Evolutionary conservation across 495 filamentous ascomycete genomes (phyloP).

Genomic region (Tuber magnatum): DNA sequence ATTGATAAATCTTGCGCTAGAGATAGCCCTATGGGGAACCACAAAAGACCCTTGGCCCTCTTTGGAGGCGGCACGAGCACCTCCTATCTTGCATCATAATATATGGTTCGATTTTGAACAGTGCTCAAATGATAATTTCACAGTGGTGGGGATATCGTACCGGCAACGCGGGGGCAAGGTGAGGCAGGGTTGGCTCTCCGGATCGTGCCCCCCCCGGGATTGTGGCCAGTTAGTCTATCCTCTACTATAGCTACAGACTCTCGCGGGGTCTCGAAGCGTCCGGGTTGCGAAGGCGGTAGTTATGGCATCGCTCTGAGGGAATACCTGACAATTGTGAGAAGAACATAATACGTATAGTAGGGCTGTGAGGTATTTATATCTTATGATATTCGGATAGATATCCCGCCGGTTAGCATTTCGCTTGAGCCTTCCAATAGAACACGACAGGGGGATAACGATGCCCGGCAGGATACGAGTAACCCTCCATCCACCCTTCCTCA

Average conservation of each 20-base stretch:
- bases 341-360: background rate
- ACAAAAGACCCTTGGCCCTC: background rate
- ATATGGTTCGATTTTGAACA: background rate
- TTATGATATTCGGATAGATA: background rate
- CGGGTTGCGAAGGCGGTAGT: background rate
- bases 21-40: background rate
- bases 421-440: background rate
- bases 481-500: background rate
- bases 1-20: background rate
- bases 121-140: background rate
- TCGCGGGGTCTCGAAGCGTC: background rate
- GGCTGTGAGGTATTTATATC: background rate
- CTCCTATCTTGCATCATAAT: background rate
- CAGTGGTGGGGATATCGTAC: too few relatives aligned
- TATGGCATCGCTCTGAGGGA: background rate
- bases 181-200: background rate
- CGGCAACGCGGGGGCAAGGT: background rate
- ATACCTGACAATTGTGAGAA: background rate
- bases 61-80: background rate
- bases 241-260: background rate
- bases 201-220: background rate
- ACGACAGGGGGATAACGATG: background rate
- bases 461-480: background rate
- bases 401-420: background rate
- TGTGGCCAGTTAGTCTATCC: background rate